A percentile compares a stretch with the other conserved stretches of the same genome.
phyloP scores from a whole-genome alignment of 129 eudicot genomes.

The sunflower (Helianthus annuus) region DNA sequence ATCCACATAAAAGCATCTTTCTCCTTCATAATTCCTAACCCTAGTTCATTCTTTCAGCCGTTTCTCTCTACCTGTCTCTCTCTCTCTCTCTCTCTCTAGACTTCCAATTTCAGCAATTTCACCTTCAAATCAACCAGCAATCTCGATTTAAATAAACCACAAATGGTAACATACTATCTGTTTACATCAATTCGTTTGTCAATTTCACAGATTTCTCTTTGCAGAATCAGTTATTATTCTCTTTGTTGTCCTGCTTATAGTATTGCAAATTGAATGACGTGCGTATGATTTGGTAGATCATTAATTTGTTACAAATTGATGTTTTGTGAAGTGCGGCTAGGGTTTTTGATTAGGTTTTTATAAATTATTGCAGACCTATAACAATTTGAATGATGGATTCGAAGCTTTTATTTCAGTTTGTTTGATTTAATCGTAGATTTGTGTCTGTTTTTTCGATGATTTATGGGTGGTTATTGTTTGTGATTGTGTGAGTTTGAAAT shows the following conservation, averaged over 20 bases:
- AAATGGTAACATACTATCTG: slow-evolving; percentile 13
- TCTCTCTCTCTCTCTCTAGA: not conserved
- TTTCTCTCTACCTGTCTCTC: not conserved
- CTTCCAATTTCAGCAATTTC: not conserved
- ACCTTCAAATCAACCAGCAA: slow-evolving; percentile 6
- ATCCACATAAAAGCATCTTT: too few species aligned
- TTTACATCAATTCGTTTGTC: not conserved
- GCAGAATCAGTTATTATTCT: not conserved
- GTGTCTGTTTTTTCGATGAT: not conserved
- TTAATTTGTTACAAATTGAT: not conserved
- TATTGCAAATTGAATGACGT: not conserved
- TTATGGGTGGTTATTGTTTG: too few species aligned
- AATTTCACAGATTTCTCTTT: not conserved
- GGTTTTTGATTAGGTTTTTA: not conserved
- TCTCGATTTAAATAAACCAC: not conserved
- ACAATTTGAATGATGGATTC: not conserved
- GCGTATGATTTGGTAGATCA: not conserved
- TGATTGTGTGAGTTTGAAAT: not conserved
- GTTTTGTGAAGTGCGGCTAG: not conserved
- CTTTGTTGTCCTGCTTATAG: not conserved
- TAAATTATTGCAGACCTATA: not conserved
- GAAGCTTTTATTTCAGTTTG: not conserved
- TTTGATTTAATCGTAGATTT: not conserved
- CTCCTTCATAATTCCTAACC: too few species aligned
- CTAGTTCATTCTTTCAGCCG: too few species aligned